Evolutionary conservation across 768 basidiomycete genomes (phyloP).

Genomic region (Gloeostereum incarnatum): DNA sequence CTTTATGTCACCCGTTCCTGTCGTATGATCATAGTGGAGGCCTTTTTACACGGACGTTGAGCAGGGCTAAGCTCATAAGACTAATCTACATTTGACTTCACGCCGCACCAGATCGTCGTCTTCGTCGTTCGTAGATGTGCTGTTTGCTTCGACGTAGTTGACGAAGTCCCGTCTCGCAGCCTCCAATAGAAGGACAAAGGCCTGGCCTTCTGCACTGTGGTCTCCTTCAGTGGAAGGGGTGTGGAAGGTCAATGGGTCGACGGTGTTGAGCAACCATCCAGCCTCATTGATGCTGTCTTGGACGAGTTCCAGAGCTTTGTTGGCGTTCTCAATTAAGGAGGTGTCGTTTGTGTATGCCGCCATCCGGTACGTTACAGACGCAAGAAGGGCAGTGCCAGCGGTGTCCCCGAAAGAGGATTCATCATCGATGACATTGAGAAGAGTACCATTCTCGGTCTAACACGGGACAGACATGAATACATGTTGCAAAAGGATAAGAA

Average conservation of each 20-base stretch:
- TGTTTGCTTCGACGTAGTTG: too few species aligned
- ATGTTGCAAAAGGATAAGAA: neutral
- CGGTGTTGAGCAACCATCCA: conserved; percentile 35
- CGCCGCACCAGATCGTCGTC: too few species aligned
- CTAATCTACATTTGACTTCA: too few species aligned
- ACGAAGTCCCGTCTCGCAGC: conserved; percentile 24
- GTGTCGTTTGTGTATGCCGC: conserved; percentile 28
- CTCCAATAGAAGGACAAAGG: conserved; percentile 47
- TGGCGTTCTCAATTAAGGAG: conserved; percentile 28
- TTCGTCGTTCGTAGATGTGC: too few species aligned
- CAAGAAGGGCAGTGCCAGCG: conserved; percentile 47
- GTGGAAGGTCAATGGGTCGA: conserved; percentile 42
- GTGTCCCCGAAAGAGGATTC: conserved; percentile 43
- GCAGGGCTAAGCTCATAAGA: too few species aligned
- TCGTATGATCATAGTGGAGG: too few species aligned
- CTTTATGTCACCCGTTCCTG: too few species aligned
- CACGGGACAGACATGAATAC: neutral
- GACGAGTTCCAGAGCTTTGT: conserved; percentile 27
- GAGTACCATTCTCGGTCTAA: conserved; percentile 31
- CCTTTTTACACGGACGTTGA: too few species aligned
- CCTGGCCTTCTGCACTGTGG: conserved; percentile 49
- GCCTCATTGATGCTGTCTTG: conserved; percentile 25
- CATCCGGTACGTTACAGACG: conserved; percentile 46
- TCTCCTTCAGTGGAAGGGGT: conserved; percentile 21
- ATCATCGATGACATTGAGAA: conserved; percentile 45